Evolutionary conservation across 1,284 basidiomycete genomes (phyloP).

Genomic region (Cutaneotrichosporon arboriforme): DNA sequence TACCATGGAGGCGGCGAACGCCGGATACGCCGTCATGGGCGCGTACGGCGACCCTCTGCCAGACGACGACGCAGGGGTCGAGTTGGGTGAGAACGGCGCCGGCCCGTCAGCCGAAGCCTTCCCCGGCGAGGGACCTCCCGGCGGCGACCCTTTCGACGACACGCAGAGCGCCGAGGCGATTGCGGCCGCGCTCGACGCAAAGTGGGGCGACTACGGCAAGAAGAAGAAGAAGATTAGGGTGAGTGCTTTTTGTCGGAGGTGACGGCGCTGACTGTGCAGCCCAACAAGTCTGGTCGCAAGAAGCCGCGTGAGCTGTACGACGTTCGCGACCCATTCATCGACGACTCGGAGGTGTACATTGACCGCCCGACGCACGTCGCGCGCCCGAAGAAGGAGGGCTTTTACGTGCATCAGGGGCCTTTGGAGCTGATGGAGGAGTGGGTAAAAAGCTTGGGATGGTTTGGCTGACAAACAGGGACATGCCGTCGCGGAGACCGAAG

Average conservation of each 20-base stretch:
- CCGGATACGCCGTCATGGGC: constrained; percentile 14
- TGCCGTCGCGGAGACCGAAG: background rate
- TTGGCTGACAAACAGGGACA: background rate
- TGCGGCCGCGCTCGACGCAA: constrained; percentile 32
- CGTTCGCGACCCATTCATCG: constrained; percentile 86
- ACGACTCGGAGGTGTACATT: constrained; percentile 86
- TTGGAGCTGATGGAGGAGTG: constrained; percentile 60
- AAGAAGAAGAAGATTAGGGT: constrained; percentile 17
- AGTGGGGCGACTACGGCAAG: constrained; percentile 27
- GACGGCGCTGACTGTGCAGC: background rate
- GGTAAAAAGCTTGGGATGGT: background rate
- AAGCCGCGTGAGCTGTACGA: constrained; percentile 70
- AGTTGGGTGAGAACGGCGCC: background rate
- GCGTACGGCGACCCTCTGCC: background rate
- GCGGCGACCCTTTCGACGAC: background rate
- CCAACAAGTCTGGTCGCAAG: constrained; percentile 6
- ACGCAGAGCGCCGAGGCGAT: constrained; percentile 26
- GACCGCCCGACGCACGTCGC: constrained; percentile 87
- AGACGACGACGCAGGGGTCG: background rate
- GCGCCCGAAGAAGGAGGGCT: constrained; percentile 90
- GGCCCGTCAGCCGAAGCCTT: background rate
- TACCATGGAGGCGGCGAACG: constrained; percentile 28
- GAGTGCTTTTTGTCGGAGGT: background rate
- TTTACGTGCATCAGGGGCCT: constrained; percentile 81
- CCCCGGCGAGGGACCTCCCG: background rate